These are phyloP conservation scores for Letharia columbiana DNA, from an alignment of 495 filamentous ascomycete species.

Conservation along the genomic window DNA sequence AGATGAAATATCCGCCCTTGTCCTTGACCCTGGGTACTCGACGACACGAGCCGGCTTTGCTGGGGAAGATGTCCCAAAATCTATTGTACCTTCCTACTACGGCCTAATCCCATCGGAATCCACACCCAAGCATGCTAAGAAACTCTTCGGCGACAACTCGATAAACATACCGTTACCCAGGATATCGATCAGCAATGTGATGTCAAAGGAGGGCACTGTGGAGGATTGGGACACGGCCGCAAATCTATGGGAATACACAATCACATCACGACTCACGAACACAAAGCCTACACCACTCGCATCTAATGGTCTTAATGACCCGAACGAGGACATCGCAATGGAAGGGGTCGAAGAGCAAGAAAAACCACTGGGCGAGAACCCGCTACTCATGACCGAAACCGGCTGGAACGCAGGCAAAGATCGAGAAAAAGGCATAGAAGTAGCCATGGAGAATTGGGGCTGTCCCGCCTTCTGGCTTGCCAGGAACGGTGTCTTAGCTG, in stretches of 20 bases:
- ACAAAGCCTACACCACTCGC: conserved; percentile 52
- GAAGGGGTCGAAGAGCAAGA: conserved; percentile 59
- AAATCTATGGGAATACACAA: conserved; percentile 81
- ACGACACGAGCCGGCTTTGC: conserved; percentile 91
- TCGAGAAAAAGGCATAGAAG: conserved; percentile 84
- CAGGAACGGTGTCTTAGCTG: conserved; percentile 54
- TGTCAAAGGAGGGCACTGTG: conserved; percentile 80
- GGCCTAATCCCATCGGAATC: conserved; percentile 49
- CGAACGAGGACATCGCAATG: conserved; percentile 54
- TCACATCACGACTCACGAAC: conserved; percentile 68
- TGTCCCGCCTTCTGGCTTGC: conserved; percentile 88
- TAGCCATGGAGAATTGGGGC: conserved; percentile 93
- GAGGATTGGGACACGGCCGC: conserved; percentile 94
- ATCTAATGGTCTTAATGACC: conserved; percentile 69
- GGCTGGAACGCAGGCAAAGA: conserved; percentile 84
- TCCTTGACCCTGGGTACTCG: conserved; percentile 89
- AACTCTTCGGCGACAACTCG: conserved; percentile 77
- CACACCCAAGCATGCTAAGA: conserved; percentile 46
- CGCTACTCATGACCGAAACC: conserved; percentile 87
- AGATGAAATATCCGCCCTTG: conserved; percentile 96
- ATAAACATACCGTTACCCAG: conserved; percentile 66
- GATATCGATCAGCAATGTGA: conserved; percentile 80
- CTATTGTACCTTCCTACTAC: conserved; percentile 81
- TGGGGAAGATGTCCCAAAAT: conserved; percentile 94
- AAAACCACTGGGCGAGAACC: conserved; percentile 77